phyloP scores from a whole-genome alignment of 208 protist species.

The Trypanosoma melophagium region DNA sequence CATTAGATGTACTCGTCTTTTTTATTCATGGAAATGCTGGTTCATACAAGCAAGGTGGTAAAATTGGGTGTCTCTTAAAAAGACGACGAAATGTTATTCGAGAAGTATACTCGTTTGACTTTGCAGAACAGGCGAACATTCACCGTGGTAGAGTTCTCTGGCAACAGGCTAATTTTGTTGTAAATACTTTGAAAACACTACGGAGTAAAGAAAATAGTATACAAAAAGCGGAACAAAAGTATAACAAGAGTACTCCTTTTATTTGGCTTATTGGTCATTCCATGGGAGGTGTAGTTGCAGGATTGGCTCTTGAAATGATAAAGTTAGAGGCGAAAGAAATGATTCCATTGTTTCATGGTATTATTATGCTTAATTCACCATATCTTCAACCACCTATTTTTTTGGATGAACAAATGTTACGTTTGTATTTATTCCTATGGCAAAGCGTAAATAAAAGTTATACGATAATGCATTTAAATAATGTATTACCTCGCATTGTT shows the following conservation, averaged over 20 bases:
- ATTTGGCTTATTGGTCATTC: slow-evolving; percentile 60
- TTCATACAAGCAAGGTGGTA: slow-evolving; percentile 30
- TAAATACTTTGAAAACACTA: slow-evolving; percentile 32
- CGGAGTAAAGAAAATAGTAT: not conserved
- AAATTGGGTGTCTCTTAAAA: slow-evolving; percentile 33
- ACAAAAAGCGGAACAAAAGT: not conserved
- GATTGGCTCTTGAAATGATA: slow-evolving; percentile 24
- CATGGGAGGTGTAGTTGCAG: slow-evolving; percentile 60
- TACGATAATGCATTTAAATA: not conserved
- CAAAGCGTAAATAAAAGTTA: not conserved
- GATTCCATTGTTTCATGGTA: slow-evolving; percentile 12
- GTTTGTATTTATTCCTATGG: slow-evolving; percentile 34
- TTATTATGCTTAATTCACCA: slow-evolving; percentile 57
- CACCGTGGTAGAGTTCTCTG: slow-evolving; percentile 48
- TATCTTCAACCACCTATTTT: slow-evolving; percentile 45
- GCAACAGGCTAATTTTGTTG: slow-evolving; percentile 47
- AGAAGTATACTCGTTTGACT: slow-evolving; percentile 39
- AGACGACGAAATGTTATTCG: not conserved
- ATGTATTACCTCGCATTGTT: not conserved
- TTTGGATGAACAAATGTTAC: slow-evolving; percentile 41
- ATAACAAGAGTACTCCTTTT: not conserved
- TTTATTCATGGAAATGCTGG: slow-evolving; percentile 61
- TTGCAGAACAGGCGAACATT: slow-evolving; percentile 46
- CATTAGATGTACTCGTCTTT: slow-evolving; percentile 21
- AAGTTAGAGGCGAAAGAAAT: slow-evolving; percentile 14